Evolutionary conservation across 2,329 filamentous ascomycete genomes (phyloP), one percentile per base, ranked within the genome.

Genomic region (Cercospora canescens): DNA sequence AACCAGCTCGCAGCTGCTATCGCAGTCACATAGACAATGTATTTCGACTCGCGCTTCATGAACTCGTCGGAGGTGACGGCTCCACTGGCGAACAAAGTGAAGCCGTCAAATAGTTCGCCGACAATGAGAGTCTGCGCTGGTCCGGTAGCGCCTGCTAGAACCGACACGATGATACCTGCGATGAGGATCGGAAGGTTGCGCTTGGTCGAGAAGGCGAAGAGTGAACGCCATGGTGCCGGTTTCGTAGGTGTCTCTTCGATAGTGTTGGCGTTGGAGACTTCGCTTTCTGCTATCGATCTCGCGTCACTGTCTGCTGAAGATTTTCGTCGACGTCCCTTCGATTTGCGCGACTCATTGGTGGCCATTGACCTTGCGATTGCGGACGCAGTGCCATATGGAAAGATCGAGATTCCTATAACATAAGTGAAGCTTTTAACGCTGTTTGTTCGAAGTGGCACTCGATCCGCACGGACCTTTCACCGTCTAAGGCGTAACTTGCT

Each of bases 121-220:
- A 94, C 86, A 1, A 96, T 77, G 30, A 93, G 81, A 3, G 92
- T 87, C 28, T 91, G 84, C 1, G 84, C 79, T 0, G 92, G 91
- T 62, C 88, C 86, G 12, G 89, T 80, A 0, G 86, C 83, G 1
- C 91, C 91, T 8, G 87, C 84, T 1, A 86, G 71, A 4, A 87
- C 75, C 0, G 91, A 86, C 1, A 87, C 80, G 3, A 85, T 11
- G 0, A 90, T 58, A 0, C 88, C 91, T 1, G 82, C 73, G 11
- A 81, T 55, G 0, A 94, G 76, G 4, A 86, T 75, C 0, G 81
- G 79, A 0, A 85, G 69, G 73, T 96, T 89, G 16, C 81, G 79
- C 70, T 78, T 82, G n/a, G 83, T 86, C 0, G 89, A 91, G 76
- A 96, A 97, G 48, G 81, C 81, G 76, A 97, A 94, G 3, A 97